Conservation (phyloP, 768 basidiomycete genomes). For the Mycena epipterygia region DNA sequence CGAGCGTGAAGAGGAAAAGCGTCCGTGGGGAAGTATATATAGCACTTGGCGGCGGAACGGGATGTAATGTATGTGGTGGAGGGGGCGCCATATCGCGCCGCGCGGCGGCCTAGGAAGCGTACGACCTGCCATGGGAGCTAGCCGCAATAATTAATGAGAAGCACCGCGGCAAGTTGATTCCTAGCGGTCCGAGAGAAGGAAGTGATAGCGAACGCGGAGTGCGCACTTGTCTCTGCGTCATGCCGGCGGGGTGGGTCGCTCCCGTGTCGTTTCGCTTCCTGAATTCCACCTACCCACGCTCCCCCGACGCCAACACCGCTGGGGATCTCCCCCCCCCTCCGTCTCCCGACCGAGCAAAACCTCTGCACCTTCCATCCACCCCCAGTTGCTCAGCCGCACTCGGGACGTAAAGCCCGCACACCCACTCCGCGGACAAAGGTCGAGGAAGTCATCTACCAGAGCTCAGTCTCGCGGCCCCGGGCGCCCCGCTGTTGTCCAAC, state of each 20-base stretch:
- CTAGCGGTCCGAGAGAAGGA: constrained; percentile 8
- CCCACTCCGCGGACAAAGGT: constrained; percentile 46
- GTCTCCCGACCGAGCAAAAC: constrained; percentile 36
- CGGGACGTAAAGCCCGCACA: constrained; percentile 57
- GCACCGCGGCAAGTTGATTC: constrained; percentile 19
- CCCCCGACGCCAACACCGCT: constrained; percentile 2
- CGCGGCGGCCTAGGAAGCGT: constrained; percentile 27
- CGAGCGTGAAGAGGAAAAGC: constrained; percentile 34
- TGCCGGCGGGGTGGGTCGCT: constrained; percentile 17
- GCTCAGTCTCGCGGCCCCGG: constrained; percentile 64
- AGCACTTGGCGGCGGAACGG: constrained; percentile 20
- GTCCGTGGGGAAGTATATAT: constrained; percentile 35
- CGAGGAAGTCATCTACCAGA: constrained; percentile 63
- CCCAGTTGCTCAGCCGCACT: constrained; percentile 61
- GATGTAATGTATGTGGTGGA: constrained; percentile 20
- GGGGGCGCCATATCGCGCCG: constrained; percentile 29
- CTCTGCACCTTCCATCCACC: constrained; percentile 63
- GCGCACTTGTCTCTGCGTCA: constrained; percentile 16
- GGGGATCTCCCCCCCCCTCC: constrained; percentile 28
- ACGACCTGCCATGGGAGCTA: constrained; percentile 8
- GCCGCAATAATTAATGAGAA: constrained; percentile 28
- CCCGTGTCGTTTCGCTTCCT: constrained; percentile 29
- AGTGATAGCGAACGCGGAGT: constrained; percentile 16
- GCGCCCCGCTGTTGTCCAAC: constrained; percentile 59
- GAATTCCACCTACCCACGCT: constrained; percentile 23